Evolutionary conservation across 2,329 filamentous ascomycete species (phyloP).

Genomic region (Verticillium longisporum): DNA sequence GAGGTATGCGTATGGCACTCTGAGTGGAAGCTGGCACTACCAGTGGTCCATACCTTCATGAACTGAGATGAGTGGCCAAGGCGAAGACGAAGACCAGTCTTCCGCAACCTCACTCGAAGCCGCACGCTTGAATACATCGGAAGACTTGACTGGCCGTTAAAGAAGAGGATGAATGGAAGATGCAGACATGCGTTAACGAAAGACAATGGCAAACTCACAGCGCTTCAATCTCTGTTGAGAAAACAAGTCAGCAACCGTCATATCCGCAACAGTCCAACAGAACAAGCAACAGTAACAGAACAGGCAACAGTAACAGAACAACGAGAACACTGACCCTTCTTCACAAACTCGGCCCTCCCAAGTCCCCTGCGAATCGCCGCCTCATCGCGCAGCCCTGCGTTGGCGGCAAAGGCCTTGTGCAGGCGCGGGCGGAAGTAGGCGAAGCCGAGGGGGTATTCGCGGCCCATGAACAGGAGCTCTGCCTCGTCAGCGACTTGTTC

Average conservation of each 20-base stretch:
- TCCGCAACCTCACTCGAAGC: too few species aligned
- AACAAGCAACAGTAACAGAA: neutral
- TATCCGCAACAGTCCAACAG: neutral
- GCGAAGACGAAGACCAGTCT: too few species aligned
- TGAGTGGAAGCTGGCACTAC: too few species aligned
- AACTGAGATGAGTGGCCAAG: too few species aligned
- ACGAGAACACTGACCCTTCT: slow-evolving; percentile 59
- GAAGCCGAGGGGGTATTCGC: slow-evolving; percentile 79
- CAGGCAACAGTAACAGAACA: neutral
- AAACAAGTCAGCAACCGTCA: too few species aligned
- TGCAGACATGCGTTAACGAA: too few species aligned
- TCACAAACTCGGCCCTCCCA: slow-evolving; percentile 75
- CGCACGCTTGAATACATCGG: too few species aligned
- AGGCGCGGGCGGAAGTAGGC: slow-evolving; percentile 74
- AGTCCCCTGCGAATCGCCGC: slow-evolving; percentile 71
- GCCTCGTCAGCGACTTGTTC: neutral
- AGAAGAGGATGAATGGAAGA: too few species aligned
- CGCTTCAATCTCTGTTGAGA: neutral
- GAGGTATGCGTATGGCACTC: too few species aligned
- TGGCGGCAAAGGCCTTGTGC: slow-evolving; percentile 78
- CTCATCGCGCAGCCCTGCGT: slow-evolving; percentile 63
- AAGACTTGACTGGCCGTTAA: too few species aligned
- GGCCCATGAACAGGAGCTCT: slow-evolving; percentile 82
- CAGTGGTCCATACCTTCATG: too few species aligned
- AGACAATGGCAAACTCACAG: neutral